These are phyloP conservation scores for Leccinum variabile DNA, from an alignment of 1,284 basidiomycete genomes.

Conservation along the genomic window DNA sequence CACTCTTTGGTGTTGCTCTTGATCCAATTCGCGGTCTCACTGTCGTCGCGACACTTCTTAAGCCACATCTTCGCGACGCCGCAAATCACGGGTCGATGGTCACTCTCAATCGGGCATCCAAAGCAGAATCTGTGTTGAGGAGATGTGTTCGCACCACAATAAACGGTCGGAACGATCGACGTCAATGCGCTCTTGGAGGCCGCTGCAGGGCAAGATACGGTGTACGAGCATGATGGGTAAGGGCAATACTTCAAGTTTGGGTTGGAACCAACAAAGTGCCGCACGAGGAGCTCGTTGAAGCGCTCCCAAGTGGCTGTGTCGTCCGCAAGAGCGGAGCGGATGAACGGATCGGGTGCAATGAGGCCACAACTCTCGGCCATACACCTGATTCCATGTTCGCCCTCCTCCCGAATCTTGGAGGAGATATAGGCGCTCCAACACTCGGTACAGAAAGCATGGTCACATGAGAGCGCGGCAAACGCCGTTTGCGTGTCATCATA, in stretches of 20 bases:
- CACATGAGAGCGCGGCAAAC: slow-evolving; percentile 70
- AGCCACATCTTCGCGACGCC: slow-evolving; percentile 90
- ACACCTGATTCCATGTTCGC: slow-evolving; percentile 86
- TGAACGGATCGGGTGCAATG: slow-evolving; percentile 68
- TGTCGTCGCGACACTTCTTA: slow-evolving; percentile 96
- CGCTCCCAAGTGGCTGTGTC: slow-evolving; percentile 55
- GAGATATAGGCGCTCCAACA: slow-evolving; percentile 88
- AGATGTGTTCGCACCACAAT: slow-evolving; percentile 64
- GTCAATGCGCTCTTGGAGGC: slow-evolving; percentile 74
- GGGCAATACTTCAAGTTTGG: slow-evolving; percentile 91
- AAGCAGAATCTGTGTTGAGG: slow-evolving; percentile 81
- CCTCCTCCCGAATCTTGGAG: slow-evolving; percentile 89
- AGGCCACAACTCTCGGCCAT: slow-evolving; percentile 90
- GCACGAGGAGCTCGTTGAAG: slow-evolving; percentile 85
- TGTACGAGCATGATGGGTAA: slow-evolving; percentile 80
- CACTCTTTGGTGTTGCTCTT: slow-evolving; percentile 99
- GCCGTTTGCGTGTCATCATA: slow-evolving; percentile 75
- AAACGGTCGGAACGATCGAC: slow-evolving; percentile 86
- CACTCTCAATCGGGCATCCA: slow-evolving; percentile 81
- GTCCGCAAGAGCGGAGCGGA: slow-evolving; percentile 41
- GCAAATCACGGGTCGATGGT: slow-evolving; percentile 93
- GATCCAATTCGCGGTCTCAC: slow-evolving; percentile 99
- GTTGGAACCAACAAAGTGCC: slow-evolving; percentile 89
- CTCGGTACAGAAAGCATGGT: slow-evolving; percentile 79
- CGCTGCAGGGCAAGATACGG: slow-evolving; percentile 82